A percentile compares a stretch with the other conserved stretches of the same genome.
Evolutionary conservation across 2,329 filamentous ascomycete genomes (phyloP).

Genomic region (Orbilia javanica): DNA sequence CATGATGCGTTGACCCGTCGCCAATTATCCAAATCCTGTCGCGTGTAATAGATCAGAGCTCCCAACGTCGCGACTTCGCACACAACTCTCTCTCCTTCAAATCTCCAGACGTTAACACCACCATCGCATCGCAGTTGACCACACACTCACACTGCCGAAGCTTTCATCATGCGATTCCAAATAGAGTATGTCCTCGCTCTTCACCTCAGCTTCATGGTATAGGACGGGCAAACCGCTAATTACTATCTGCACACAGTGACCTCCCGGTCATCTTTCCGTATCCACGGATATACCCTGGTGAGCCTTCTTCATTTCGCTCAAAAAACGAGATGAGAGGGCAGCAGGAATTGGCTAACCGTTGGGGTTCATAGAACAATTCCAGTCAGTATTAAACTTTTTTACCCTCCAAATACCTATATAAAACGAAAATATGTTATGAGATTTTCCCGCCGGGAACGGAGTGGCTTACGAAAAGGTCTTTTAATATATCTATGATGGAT

Average conservation of each 20-base stretch:
- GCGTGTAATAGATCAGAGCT: slow-evolving; percentile 23
- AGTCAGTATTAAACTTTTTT: slow-evolving; percentile 62
- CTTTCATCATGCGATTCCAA: slow-evolving; percentile 60
- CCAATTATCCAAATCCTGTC: slow-evolving; percentile 36
- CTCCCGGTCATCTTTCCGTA: slow-evolving; percentile 73
- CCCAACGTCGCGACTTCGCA: slow-evolving; percentile 13
- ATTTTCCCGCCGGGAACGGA: neutral
- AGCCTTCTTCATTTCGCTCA: slow-evolving; percentile 59
- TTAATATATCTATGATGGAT: neutral
- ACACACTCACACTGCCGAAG: neutral
- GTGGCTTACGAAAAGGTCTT: slow-evolving; percentile 61
- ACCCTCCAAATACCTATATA: slow-evolving; percentile 7
- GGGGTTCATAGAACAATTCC: slow-evolving; percentile 70
- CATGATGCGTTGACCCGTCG: slow-evolving; percentile 30
- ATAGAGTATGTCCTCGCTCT: slow-evolving; percentile 60
- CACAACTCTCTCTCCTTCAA: too few relatives aligned
- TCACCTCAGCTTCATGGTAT: neutral
- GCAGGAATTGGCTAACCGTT: slow-evolving; percentile 54
- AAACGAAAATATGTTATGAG: neutral
- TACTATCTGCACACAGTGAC: slow-evolving; percentile 66
- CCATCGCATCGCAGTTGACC: slow-evolving; percentile 14
- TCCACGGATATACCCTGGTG: slow-evolving; percentile 72
- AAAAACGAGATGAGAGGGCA: slow-evolving; percentile 20
- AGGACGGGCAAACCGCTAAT: slow-evolving; percentile 24
- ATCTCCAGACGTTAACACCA: neutral